A percentile compares a stretch with the other conserved stretches of the same genome.
phyloP scores from a whole-genome alignment of 768 basidiomycete genomes.

The Pleurotus djamor region DNA sequence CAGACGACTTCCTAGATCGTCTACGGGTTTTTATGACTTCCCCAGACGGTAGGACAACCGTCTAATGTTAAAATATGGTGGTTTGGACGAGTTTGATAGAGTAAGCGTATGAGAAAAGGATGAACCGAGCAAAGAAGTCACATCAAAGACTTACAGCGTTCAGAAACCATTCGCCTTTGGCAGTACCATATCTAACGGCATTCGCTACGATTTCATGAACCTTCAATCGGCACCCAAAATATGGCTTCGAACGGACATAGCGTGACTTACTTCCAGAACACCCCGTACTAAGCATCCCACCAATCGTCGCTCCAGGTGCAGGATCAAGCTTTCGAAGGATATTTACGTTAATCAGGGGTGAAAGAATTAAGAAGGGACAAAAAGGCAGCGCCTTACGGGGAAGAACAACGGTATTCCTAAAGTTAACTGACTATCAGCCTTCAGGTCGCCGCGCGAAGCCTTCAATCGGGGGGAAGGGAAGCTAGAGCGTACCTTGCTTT shows the following conservation, averaged over 20 bases:
- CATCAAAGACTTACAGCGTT: conserved; percentile 59
- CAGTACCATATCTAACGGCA: conserved; percentile 85
- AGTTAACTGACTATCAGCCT: too few species aligned
- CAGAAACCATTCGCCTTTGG: conserved; percentile 88
- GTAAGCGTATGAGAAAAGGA: too few species aligned
- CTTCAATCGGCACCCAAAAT: too few species aligned
- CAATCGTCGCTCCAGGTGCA: conserved; percentile 77
- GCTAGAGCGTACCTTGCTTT: conserved; percentile 47
- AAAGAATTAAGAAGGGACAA: too few species aligned
- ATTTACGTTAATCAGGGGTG: too few species aligned
- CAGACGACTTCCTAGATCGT: conserved; percentile 78
- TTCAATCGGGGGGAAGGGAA: too few species aligned
- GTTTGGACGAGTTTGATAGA: too few species aligned
- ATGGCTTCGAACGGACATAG: too few species aligned
- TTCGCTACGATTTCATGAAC: conserved; percentile 51
- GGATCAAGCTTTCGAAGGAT: conserved; percentile 57
- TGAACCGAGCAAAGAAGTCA: background rate
- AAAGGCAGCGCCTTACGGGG: conserved; percentile 47
- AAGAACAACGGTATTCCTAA: conserved; percentile 80
- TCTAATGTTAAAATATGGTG: too few species aligned
- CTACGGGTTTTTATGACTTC: conserved; percentile 88
- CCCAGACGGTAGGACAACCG: conserved; percentile 85
- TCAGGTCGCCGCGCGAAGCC: too few species aligned
- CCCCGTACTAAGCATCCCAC: conserved; percentile 85
- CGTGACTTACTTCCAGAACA: conserved; percentile 71